phyloP scores from a whole-genome alignment of 768 basidiomycete genomes.

The Boletus pseudo-olivaceus region DNA sequence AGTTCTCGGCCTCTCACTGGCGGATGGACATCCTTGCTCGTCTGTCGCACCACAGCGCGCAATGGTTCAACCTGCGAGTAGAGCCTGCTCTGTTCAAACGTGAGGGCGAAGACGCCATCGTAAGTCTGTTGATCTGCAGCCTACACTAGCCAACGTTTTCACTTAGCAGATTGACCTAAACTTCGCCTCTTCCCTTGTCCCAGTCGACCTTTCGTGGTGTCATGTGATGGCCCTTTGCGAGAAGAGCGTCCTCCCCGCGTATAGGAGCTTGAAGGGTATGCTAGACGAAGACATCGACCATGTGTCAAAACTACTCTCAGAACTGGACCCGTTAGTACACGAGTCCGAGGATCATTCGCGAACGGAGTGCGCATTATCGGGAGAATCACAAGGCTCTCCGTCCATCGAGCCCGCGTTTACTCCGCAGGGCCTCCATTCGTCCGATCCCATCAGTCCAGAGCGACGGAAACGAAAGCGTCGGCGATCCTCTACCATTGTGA shows the following conservation, averaged over 20 bases:
- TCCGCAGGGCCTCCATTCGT: not conserved
- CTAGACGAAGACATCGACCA: constrained; percentile 40
- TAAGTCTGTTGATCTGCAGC: not conserved
- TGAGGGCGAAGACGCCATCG: constrained; percentile 7
- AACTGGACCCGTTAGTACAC: constrained; percentile 32
- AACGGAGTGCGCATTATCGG: not conserved
- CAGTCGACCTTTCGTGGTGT: constrained; percentile 23
- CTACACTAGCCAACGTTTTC: not conserved
- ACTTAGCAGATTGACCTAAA: constrained; percentile 6
- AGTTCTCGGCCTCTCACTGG: no score
- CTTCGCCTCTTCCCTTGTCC: constrained; percentile 5
- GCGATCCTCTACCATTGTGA: constrained; percentile 9
- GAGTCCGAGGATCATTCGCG: not conserved
- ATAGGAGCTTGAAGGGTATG: constrained; percentile 14
- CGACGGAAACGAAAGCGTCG: constrained; percentile 11
- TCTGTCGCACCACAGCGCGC: constrained; percentile 7
- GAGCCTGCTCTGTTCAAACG: not conserved
- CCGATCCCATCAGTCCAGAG: not conserved
- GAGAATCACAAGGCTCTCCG: constrained; percentile 1
- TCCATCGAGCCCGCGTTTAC: not conserved
- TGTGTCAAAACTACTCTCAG: constrained; percentile 41
- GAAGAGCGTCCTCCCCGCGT: constrained; percentile 33
- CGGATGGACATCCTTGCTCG: not conserved
- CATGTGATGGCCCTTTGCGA: constrained; percentile 29
- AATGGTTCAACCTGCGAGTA: constrained; percentile 10